Evolutionary conservation across 1,284 basidiomycete species (phyloP).

Genomic region (Microstroma glucosiphilum): DNA sequence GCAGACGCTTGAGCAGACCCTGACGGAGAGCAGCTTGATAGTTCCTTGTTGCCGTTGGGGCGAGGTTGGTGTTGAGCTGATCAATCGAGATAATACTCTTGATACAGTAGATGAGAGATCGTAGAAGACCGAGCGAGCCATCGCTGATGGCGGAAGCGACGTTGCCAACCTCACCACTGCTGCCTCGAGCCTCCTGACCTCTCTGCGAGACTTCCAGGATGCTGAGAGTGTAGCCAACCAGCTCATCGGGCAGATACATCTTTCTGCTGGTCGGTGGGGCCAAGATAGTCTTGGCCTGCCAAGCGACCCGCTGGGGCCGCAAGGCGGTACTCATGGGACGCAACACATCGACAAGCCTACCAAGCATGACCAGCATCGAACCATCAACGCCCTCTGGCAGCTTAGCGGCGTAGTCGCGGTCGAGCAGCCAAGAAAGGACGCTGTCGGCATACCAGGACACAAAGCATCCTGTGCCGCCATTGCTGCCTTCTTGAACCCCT

Average conservation of each 20-base stretch:
- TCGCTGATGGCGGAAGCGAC: slow-evolving; percentile 35
- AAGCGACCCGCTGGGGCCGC: slow-evolving; percentile 23
- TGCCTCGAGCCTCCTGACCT: slow-evolving; percentile 23
- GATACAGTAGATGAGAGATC: slow-evolving; percentile 36
- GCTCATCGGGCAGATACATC: slow-evolving; percentile 46
- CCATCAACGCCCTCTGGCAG: slow-evolving; percentile 16
- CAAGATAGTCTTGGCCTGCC: slow-evolving; percentile 37
- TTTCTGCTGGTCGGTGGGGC: slow-evolving; percentile 34
- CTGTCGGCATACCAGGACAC: slow-evolving; percentile 30
- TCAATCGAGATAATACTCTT: slow-evolving; percentile 26
- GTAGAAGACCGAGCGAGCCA: slow-evolving; percentile 29
- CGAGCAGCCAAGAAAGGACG: slow-evolving; percentile 3
- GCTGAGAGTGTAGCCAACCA: slow-evolving; percentile 47
- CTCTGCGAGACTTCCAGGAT: slow-evolving; percentile 44
- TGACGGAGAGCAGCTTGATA: slow-evolving; percentile 29
- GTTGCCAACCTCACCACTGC: background rate
- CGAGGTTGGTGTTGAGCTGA: background rate
- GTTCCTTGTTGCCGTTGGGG: background rate
- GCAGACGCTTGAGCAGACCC: slow-evolving; percentile 43
- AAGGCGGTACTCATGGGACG: slow-evolving; percentile 37
- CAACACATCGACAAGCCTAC: slow-evolving; percentile 40
- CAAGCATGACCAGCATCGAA: slow-evolving; percentile 40
- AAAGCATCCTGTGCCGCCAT: slow-evolving; percentile 44
- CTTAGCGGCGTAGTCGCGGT: background rate
- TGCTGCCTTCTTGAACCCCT: slow-evolving; percentile 35